Conservation (phyloP, 1,284 basidiomycete genomes). For the Spongispora temasekensis region DNA sequence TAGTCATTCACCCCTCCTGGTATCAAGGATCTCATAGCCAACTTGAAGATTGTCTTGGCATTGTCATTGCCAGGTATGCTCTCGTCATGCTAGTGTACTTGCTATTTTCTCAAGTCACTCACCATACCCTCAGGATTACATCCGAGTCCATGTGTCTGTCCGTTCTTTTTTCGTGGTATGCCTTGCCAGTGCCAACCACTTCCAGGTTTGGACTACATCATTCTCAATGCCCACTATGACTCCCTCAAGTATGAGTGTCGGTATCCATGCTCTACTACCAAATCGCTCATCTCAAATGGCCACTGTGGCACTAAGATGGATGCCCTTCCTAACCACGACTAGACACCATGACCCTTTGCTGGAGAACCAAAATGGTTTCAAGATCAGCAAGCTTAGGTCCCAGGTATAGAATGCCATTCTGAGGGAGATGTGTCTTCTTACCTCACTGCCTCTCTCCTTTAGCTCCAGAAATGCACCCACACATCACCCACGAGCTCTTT, state of each 20-base stretch:
- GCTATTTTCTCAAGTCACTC: too few species aligned
- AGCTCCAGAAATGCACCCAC: constrained; percentile 50
- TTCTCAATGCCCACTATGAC: constrained; percentile 65
- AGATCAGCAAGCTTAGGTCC: constrained; percentile 76
- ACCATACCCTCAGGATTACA: too few species aligned
- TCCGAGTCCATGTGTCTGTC: constrained; percentile 56
- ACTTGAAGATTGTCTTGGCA: too few species aligned
- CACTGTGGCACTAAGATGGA: constrained; percentile 82
- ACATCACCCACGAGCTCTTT: constrained; percentile 48
- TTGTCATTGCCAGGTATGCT: too few species aligned
- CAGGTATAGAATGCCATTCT: constrained; percentile 81
- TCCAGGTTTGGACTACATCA: constrained; percentile 61
- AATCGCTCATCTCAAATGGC: constrained; percentile 69
- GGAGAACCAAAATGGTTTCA: constrained; percentile 67
- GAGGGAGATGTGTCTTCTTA: constrained; percentile 84
- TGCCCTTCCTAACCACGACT: constrained; percentile 77
- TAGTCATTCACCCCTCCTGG: too few species aligned
- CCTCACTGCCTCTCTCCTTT: constrained; percentile 57
- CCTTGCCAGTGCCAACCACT: constrained; percentile 2
- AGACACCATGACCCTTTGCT: constrained; percentile 68
- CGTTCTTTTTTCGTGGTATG: neutral
- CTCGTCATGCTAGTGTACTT: too few species aligned
- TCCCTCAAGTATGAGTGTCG: constrained; percentile 75
- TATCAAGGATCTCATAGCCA: too few species aligned
- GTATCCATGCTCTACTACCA: constrained; percentile 56